Conservation (phyloP, 805 yeast genomes). For the Ogataea pini region DNA sequence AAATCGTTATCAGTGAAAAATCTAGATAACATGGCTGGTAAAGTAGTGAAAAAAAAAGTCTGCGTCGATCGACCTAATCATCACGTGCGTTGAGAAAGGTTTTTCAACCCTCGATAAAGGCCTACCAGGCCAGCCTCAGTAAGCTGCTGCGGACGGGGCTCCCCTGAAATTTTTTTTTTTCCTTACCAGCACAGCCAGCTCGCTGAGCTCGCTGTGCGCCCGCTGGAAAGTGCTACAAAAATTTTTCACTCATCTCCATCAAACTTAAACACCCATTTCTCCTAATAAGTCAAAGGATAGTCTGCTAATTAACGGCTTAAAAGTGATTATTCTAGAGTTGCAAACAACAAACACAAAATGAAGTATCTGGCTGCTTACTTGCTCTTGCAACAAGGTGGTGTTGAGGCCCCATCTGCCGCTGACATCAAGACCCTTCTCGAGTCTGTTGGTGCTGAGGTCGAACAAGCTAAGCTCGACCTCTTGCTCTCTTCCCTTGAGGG, state of each 20-base stretch:
- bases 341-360: constrained; percentile 42
- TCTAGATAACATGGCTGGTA: neutral
- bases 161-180: constrained; percentile 7
- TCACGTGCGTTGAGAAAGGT: neutral
- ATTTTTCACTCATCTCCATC: constrained; percentile 12
- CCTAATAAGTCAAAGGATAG: constrained; percentile 61
- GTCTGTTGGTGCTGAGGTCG: constrained; percentile 95
- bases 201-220: neutral
- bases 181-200: neutral
- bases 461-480: constrained; percentile 79
- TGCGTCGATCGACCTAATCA: constrained; percentile 7
- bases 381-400: constrained; percentile 96
- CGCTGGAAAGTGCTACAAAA: constrained; percentile 6
- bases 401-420: constrained; percentile 89
- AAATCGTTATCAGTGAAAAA: constrained; percentile 6
- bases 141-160: no score
- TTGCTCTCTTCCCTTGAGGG: constrained; percentile 89
- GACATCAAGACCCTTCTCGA: constrained; percentile 86
- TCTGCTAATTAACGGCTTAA: constrained; percentile 72
- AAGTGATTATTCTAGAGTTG: constrained; percentile 66
- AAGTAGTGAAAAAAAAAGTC: no score
- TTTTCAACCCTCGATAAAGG: neutral
- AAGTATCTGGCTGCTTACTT: constrained; percentile 99
- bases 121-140: no score
- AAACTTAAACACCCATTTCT: neutral